Percentiles rank a stretch among this genome's conserved stretches.
Evolutionary conservation across 2,329 filamentous ascomycete genomes (phyloP).

Genomic region (Aspergillus sp.): DNA sequence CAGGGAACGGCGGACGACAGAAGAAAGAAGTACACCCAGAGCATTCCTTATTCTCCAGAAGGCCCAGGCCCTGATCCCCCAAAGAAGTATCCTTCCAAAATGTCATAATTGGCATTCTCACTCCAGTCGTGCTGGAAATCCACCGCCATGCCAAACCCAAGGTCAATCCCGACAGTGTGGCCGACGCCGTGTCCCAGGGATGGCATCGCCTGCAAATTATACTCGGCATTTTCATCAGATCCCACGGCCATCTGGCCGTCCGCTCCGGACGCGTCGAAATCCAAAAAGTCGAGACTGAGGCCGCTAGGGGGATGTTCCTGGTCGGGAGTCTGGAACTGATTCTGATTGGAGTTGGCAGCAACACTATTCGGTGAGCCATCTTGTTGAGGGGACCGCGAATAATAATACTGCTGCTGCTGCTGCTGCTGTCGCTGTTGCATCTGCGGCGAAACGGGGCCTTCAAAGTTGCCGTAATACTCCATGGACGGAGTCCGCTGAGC

Average conservation of each 20-base stretch:
- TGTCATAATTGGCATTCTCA: constrained; percentile 48
- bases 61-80: constrained; percentile 40
- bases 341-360: constrained; percentile 22
- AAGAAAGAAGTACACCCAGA: not conserved
- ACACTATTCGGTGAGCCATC: constrained; percentile 31
- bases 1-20: not conserved
- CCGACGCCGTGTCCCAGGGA: constrained; percentile 28
- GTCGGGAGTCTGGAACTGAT: constrained; percentile 22
- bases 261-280: constrained; percentile 45
- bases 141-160: constrained; percentile 46
- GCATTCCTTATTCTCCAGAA: constrained; percentile 4
- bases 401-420: constrained; percentile 31
- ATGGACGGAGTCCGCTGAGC: constrained; percentile 29
- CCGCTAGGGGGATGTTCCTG: constrained; percentile 25
- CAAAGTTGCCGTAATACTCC: constrained; percentile 37
- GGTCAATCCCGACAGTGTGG: constrained; percentile 43
- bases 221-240: constrained; percentile 29
- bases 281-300: constrained; percentile 55
- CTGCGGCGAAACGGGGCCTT: constrained; percentile 32
- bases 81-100: constrained; percentile 58
- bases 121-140: constrained; percentile 51
- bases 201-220: constrained; percentile 27
- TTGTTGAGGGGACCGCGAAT: constrained; percentile 34
- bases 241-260: constrained; percentile 25
- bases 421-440: constrained; percentile 24